Evolutionary conservation across 202 grass and related monocot genomes (phyloP), one percentile per base, ranked within the genome.

Genomic region (Zizania palustris): DNA sequence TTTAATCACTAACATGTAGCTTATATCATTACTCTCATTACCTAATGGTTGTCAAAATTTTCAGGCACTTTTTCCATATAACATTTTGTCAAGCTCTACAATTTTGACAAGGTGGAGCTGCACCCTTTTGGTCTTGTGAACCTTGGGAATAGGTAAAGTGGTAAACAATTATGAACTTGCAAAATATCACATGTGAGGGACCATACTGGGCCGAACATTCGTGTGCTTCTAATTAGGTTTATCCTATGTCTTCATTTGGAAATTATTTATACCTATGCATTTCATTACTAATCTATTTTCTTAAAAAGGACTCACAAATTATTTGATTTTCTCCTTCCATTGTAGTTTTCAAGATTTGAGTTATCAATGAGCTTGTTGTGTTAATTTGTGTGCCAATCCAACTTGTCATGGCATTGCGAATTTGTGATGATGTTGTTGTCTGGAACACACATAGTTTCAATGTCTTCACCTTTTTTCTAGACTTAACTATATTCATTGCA

Each of bases 121-220:
- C 80, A 11, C 63, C 94, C 91, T 59, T 94, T 90, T 78, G 91
- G 94, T 80, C 86, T 97, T 65, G 6, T 63, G 49, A 97, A 97
- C 81, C 81, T 88, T 69, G 91, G 91, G 51, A 97, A 97, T 61
- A 97, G 91, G 94, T 97, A n/a, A n/a, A n/a, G n/a, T n/a, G n/a
- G n/a, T n/a, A 97, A 84, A 57, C 41, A 64, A 45, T 74, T 80
- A 21, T 22, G 37, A 39, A 82, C 50, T 6, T 44, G 11, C 69
- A 65, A 38, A 74, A 75, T 79, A 22, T 54, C 62, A n/a, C 46
- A 45, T 50, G 38, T 62, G 54, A n/a, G 69, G 65, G 55, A 85
- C 15, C 20, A 61, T 58, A 72, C 50, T 16, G 11, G 48, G 16
- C 49, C 0, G 11, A 74, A 59, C 49, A 83, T 45, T 21, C 12